Evolutionary conservation across 148 eudicot species (phyloP), one percentile per base, ranked within the genome.

Genomic region (Rhododendron mucronatum): DNA sequence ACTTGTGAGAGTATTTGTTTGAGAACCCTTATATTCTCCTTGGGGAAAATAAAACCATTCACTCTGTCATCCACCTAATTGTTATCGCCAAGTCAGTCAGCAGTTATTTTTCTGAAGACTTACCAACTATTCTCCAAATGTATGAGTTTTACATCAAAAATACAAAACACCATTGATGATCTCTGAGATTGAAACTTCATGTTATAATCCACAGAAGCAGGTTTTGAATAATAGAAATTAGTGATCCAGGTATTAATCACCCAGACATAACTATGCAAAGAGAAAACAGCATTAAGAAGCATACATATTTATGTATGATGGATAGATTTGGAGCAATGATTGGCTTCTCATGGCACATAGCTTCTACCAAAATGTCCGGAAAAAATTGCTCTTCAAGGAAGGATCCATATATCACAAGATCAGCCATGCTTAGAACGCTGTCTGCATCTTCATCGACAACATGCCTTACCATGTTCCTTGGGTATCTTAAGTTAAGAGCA

Each of bases 321-420:
- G 96, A 76, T 30, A 95, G 94, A 84, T 91, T 83, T 47, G 99
- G 99, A 15, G 98, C 96, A 87, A 94, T 85, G 73, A 94, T 90
- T 75, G 95, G 98, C 91, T 97, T 97, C 91, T 87, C 98, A 57
- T 89, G 88, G 84, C 93, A 87, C 98, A 97, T 95, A 89, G 99
- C 94, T 87, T 93, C 93, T 48, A 88, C 88, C 89, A 97, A 93
- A 85, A 93, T 89, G 82, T 90, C 91, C 13, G 99, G 99, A 89
- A 97, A 97, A 81, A 91, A 88, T 84, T 81, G 92, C 82, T 95
- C 99, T 86, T 97, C 96, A 73, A 92, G 93, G 86, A 95, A 94
- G 37, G 99, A 94, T 83, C 98, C 98, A 86, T 97, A 95, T 86
- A 97, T 89, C 82, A 97, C 96, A 81, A 97, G 88, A 90, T 91